These are phyloP conservation scores for Podila epigama DNA, from an alignment of 192 early-diverging fungal genomes.

Conservation along the genomic window DNA sequence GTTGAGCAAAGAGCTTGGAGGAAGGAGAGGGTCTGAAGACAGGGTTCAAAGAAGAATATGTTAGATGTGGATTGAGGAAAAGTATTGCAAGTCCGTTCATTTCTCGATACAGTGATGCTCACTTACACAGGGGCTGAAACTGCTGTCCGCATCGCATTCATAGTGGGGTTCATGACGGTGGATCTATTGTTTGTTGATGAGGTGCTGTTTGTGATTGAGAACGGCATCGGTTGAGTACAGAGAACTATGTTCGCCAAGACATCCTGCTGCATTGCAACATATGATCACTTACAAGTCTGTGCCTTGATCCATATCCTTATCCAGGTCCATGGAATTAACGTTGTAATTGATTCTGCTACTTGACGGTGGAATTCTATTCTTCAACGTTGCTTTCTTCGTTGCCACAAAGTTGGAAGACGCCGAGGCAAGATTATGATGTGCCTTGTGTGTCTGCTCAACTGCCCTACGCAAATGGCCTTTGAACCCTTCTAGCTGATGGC, in stretches of 20 bases:
- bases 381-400: slow-evolving; percentile 18
- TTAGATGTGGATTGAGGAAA: neutral
- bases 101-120: neutral
- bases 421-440: slow-evolving; percentile 4
- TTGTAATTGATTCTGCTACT: slow-evolving; percentile 2
- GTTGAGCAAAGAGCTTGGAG: slow-evolving; percentile 33
- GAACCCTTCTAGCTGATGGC: slow-evolving; percentile 28
- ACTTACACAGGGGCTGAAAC: neutral
- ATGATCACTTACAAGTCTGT: slow-evolving; percentile 9
- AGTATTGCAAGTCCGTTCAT: neutral
- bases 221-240: no score
- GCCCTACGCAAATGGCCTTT: slow-evolving; percentile 26
- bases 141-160: neutral
- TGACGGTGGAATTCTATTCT: slow-evolving; percentile 14
- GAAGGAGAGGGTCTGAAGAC: slow-evolving; percentile 9
- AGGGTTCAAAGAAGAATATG: neutral
- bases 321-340: slow-evolving; percentile 1
- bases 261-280: neutral
- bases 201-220: neutral
- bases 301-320: slow-evolving; percentile 3
- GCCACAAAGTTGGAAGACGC: slow-evolving; percentile 14
- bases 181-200: neutral
- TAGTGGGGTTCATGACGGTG: neutral
- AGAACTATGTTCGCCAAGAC: neutral
- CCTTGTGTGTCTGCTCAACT: slow-evolving; percentile 17